phyloP scores from a whole-genome alignment of 2,329 filamentous ascomycete species.

The Pestalotiopsis sp. region DNA sequence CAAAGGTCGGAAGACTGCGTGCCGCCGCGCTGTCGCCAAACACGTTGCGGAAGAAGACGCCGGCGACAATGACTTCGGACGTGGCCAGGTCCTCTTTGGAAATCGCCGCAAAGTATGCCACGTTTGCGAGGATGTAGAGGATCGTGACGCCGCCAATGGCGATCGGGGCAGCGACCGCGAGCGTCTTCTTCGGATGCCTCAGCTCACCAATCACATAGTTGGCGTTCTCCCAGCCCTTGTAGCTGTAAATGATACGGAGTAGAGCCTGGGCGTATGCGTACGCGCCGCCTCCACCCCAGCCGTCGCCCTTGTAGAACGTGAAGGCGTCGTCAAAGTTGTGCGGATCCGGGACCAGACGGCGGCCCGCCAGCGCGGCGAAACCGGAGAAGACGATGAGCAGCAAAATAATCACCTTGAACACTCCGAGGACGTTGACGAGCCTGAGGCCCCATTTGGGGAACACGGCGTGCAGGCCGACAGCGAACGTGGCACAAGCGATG shows the following conservation, averaged over 20 bases:
- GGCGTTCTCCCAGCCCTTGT: conserved; percentile 66
- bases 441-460: conserved; percentile 61
- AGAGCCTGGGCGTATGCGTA: conserved; percentile 60
- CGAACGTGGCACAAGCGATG: conserved; percentile 56
- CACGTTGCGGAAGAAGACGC: conserved; percentile 62
- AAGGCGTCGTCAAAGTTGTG: conserved; percentile 62
- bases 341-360: conserved; percentile 48
- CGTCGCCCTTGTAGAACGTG: conserved; percentile 41
- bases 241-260: conserved; percentile 61
- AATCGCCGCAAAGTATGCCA: conserved; percentile 67
- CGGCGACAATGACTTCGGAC: conserved; percentile 62
- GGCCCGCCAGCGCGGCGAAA: conserved; percentile 57
- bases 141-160: conserved; percentile 61
- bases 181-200: conserved; percentile 55
- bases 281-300: conserved; percentile 50
- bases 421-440: conserved; percentile 59
- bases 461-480: conserved; percentile 52
- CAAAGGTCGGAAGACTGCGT: conserved; percentile 54
- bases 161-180: conserved; percentile 57
- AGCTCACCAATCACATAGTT: conserved; percentile 65
- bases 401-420: conserved; percentile 63
- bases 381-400: conserved; percentile 65
- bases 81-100: conserved; percentile 58
- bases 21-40: conserved; percentile 59
- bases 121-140: conserved; percentile 65